A percentile compares a stretch with the other conserved stretches of the same genome.
These are phyloP conservation scores for Paspalum notatum DNA, from an alignment of 176 grass and related monocot species.

Conservation along the genomic window DNA sequence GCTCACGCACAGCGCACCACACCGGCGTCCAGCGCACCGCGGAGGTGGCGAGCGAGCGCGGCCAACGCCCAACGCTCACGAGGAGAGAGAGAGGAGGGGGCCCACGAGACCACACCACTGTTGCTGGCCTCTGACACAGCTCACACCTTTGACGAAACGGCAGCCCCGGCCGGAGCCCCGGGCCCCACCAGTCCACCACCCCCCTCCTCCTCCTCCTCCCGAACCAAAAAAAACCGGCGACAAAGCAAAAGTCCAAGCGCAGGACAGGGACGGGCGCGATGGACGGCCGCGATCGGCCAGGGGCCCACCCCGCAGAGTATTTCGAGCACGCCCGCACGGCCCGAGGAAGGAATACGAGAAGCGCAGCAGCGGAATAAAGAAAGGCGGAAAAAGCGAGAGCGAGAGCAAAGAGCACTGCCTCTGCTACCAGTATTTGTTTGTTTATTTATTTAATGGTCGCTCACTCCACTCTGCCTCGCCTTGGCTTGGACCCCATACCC, in stretches of 20 bases:
- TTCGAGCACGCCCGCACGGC: not conserved
- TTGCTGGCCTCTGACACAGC: slow-evolving; percentile 57
- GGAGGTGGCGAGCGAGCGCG: not conserved
- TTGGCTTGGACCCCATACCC: not conserved
- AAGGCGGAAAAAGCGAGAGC: slow-evolving; percentile 39
- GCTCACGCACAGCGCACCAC: not conserved
- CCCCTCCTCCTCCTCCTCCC: not conserved
- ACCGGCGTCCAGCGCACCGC: not conserved
- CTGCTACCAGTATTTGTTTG: slow-evolving; percentile 35
- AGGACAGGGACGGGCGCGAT: slow-evolving; percentile 45
- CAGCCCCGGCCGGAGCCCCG: slow-evolving; percentile 18
- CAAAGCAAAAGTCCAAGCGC: slow-evolving; percentile 49
- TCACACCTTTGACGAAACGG: slow-evolving; percentile 64
- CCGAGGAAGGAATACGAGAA: slow-evolving; percentile 48
- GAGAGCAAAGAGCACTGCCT: slow-evolving; percentile 10
- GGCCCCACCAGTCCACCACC: not conserved
- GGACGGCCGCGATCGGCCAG: slow-evolving; percentile 21
- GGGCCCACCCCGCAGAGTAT: slow-evolving; percentile 19
- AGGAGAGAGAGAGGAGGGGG: not conserved
- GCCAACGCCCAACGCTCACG: slow-evolving; percentile 7
- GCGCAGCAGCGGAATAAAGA: not conserved
- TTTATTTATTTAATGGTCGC: slow-evolving; percentile 39
- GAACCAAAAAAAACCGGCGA: not conserved
- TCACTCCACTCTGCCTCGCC: slow-evolving; percentile 38
- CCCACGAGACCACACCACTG: slow-evolving; percentile 26